A percentile compares a stretch with the other conserved stretches of the same genome.
Evolutionary conservation across 2,329 filamentous ascomycete genomes (phyloP).

Genomic region (Monilinia aucupariae): DNA sequence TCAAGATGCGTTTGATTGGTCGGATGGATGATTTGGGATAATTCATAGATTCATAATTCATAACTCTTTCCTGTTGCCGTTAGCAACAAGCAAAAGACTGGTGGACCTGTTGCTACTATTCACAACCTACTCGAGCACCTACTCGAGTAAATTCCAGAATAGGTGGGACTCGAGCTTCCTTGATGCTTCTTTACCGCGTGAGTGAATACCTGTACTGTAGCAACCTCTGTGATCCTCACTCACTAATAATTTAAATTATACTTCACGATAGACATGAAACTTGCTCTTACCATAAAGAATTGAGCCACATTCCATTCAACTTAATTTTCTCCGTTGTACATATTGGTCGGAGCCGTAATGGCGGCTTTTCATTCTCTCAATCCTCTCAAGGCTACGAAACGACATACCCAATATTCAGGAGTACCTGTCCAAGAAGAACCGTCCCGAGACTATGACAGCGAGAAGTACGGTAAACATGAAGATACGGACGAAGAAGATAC

Average conservation of each 20-base stretch:
- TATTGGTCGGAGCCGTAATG: constrained; percentile 37
- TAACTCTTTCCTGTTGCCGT: not conserved
- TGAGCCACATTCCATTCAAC: not conserved
- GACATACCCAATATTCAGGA: constrained; percentile 28
- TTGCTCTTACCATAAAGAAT: not conserved
- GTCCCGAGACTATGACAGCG: constrained; percentile 26
- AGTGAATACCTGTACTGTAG: not conserved
- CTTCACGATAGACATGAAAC: not conserved
- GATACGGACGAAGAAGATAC: constrained; percentile 45
- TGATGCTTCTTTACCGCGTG: not conserved
- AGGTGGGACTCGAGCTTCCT: not conserved
- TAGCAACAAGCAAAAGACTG: not conserved
- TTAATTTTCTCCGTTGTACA: not conserved
- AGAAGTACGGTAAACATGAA: constrained; percentile 28
- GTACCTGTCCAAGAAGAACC: constrained; percentile 17
- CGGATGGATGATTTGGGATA: not conserved
- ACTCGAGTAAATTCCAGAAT: not conserved
- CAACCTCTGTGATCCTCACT: not conserved
- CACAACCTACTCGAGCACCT: too few species aligned
- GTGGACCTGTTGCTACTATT: not conserved
- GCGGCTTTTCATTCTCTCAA: constrained; percentile 43
- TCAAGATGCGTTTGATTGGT: not conserved
- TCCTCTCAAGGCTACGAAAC: constrained; percentile 37
- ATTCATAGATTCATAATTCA: not conserved
- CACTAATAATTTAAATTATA: not conserved